These are phyloP conservation scores for Xylaria scruposa DNA, from an alignment of 495 filamentous ascomycete genomes.

Conservation along the genomic window DNA sequence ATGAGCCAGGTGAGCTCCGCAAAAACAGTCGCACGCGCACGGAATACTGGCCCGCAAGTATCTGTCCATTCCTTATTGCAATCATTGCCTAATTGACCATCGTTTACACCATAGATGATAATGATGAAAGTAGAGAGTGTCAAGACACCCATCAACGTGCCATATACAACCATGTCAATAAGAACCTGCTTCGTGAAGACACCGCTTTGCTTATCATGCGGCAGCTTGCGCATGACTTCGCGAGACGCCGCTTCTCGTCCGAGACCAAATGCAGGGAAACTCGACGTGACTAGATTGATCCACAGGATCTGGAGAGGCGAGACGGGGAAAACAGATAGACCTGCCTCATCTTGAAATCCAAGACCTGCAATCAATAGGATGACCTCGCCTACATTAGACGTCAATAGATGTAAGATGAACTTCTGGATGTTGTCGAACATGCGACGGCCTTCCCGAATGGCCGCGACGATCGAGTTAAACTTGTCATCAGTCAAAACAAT, in stretches of 20 bases:
- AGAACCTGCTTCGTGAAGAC: conserved; percentile 76
- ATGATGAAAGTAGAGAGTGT: conserved; percentile 73
- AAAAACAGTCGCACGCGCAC: conserved; percentile 78
- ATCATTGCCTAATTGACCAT: conserved; percentile 63
- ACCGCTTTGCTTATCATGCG: conserved; percentile 68
- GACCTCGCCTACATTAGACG: conserved; percentile 78
- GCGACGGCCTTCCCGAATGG: conserved; percentile 73
- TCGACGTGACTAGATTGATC: conserved; percentile 81
- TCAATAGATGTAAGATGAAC: conserved; percentile 76
- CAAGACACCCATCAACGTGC: conserved; percentile 69
- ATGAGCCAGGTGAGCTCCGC: conserved; percentile 77
- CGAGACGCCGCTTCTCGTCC: conserved; percentile 71
- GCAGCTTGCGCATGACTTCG: conserved; percentile 74
- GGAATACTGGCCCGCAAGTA: conserved; percentile 69
- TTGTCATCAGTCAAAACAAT: conserved; percentile 91
- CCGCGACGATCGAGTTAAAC: conserved; percentile 79
- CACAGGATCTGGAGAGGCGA: conserved; percentile 78
- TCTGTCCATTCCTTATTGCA: conserved; percentile 68
- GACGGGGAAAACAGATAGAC: conserved; percentile 75
- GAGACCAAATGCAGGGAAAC: conserved; percentile 76
- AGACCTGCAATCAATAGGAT: conserved; percentile 73
- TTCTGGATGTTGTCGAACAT: conserved; percentile 86
- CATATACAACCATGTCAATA: conserved; percentile 76
- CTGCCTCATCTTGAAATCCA: conserved; percentile 68
- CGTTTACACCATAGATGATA: conserved; percentile 68